phyloP scores from a whole-genome alignment of 1,284 basidiomycete species.

The Ustilago lituana region DNA sequence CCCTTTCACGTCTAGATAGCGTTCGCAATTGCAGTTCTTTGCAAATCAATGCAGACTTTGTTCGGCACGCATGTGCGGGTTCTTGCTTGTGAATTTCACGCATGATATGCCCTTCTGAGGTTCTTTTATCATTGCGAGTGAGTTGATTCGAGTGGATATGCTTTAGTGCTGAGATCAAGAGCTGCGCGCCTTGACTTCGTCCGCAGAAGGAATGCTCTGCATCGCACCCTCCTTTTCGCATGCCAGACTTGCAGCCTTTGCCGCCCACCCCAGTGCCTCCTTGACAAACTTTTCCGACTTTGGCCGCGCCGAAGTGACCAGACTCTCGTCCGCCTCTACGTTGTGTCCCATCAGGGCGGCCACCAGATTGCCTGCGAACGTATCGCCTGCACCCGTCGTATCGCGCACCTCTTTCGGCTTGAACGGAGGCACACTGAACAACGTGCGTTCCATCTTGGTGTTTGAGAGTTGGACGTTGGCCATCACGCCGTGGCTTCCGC shows the following conservation, averaged over 20 bases:
- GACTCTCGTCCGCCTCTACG: constrained; percentile 15
- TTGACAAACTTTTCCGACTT: constrained; percentile 17
- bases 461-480: constrained; percentile 44
- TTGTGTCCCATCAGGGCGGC: constrained; percentile 53
- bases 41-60: too few species aligned
- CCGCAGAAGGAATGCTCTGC: constrained; percentile 59
- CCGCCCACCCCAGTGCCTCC: constrained; percentile 45
- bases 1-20: too few species aligned
- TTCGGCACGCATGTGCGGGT: too few species aligned
- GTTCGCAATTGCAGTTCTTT: constrained; percentile 34
- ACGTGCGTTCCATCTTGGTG: constrained; percentile 12
- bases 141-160: too few species aligned
- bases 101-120: too few species aligned
- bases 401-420: constrained; percentile 56
- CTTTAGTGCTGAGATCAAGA: too few species aligned
- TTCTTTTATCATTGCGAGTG: too few species aligned
- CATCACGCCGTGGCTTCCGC: constrained; percentile 54
- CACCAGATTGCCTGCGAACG: constrained; percentile 63
- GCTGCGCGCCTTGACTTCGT: constrained; percentile 47
- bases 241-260: constrained; percentile 58
- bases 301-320: constrained; percentile 12
- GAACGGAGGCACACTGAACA: constrained; percentile 45
- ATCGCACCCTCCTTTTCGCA: constrained; percentile 64
- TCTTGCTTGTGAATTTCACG: too few species aligned
- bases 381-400: constrained; percentile 66